Conservation (phyloP, 331 rosid genomes). For the Prunus yedoensis region DNA sequence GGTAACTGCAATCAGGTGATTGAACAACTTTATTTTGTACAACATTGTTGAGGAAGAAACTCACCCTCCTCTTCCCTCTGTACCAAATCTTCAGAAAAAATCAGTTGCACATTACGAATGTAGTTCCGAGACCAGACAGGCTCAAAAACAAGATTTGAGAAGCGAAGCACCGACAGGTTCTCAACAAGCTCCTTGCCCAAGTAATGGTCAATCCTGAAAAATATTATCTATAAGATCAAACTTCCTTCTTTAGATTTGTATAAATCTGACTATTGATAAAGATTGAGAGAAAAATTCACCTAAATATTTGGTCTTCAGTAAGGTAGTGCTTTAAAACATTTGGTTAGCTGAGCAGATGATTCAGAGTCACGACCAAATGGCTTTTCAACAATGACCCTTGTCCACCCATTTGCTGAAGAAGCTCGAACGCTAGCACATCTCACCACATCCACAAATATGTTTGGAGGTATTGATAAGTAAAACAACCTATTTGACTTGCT, state of each 20-base stretch:
- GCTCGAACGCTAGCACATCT: constrained; percentile 82
- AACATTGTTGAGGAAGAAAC: constrained; percentile 34
- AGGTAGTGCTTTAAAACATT: constrained; percentile 76
- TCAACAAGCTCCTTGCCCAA: constrained; percentile 99
- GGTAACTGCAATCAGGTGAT: constrained; percentile 15
- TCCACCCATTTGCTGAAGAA: constrained; percentile 88
- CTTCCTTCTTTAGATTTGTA: constrained; percentile 20
- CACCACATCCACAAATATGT: constrained; percentile 85
- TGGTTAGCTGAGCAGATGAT: constrained; percentile 80
- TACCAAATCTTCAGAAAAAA: constrained; percentile 97
- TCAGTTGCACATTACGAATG: constrained; percentile 88
- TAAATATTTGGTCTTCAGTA: constrained; percentile 88
- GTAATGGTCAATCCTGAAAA: constrained; percentile 93
- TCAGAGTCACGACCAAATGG: constrained; percentile 92
- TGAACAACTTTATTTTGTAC: constrained; percentile 9
- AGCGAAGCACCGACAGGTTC: constrained; percentile 95
- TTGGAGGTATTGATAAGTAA: constrained; percentile 93
- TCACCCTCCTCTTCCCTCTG: constrained; percentile 97
- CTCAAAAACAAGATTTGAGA: constrained; percentile 93
- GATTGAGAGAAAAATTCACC: constrained; percentile 39
- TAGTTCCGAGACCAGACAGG: constrained; percentile 92
- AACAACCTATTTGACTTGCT: constrained; percentile 73
- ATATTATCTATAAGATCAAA: constrained; percentile 23
- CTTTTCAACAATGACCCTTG: constrained; percentile 95
- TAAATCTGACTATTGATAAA: not conserved